Evolutionary conservation across 805 yeast species (phyloP), one percentile per base, ranked within the genome.

Genomic region (Saturnispora zaruensis): DNA sequence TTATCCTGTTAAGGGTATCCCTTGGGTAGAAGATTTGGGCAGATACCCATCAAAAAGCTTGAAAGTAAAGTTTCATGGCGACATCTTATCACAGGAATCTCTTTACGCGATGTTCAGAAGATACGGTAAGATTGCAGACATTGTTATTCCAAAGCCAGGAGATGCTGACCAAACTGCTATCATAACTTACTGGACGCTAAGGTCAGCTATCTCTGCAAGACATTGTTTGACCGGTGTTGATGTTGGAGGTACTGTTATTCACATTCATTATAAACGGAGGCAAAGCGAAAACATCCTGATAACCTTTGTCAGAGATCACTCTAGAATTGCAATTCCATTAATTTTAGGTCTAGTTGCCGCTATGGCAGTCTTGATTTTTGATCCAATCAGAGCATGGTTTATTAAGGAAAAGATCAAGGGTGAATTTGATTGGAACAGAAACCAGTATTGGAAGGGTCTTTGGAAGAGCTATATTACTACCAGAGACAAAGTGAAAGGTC

Each of bases 21-120:
- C 99, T 0, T 91, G 97, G 96, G 84, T 93, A 53, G 98, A 91
- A 67, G 99, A 93, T 63, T 71, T 93, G 63, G 77, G 87, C 57
- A 69, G 96, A 53, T 77, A 75, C 55, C 95, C 96, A 7, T 79
- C 84, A 48, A 67, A 74, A 7, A 71, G 72, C 13, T 66, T 93
- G 23, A 75, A 77, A 49, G 80, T 91, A 5, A 72, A 74, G 25
- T 90, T 84, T 62, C 88, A 84, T 55, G 97, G 96, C 1, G 79
- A 81, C 0, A 73, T 81, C 5, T 67, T 91, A 51, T 75, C 84
- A 0, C 95, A 88, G 55, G 97, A 90, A 64, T 76, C 74, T 52
- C 64, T 90, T 47, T 91, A 90, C 58, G 75, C 85, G 2, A 67
- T 88, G 48, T 82, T 93, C 62, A 77, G 98, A 67, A 73, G 96